Evolutionary conservation across 2,329 filamentous ascomycete genomes (phyloP).

Genomic region (Colletotrichum cereale): DNA sequence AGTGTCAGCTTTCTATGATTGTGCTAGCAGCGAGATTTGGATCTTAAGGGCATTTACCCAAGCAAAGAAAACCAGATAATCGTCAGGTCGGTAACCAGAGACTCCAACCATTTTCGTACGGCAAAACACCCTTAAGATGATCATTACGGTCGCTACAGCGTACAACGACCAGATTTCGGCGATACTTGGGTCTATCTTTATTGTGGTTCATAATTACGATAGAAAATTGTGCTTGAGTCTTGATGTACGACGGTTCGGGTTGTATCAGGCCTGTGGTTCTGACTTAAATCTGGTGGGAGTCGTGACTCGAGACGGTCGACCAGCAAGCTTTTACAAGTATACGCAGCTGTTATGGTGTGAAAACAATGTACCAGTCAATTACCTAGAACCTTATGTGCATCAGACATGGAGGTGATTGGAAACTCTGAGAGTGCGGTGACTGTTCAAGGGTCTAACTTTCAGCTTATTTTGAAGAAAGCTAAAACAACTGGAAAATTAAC

Average conservation of each 20-base stretch:
- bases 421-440: background rate
- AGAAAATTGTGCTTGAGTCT: background rate
- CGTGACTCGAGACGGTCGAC: too few relatives aligned
- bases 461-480: too few relatives aligned
- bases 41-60: slow-evolving; percentile 45
- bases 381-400: too few relatives aligned
- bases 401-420: background rate
- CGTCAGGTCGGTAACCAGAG: slow-evolving; percentile 49
- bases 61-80: slow-evolving; percentile 49
- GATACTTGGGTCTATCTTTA: slow-evolving; percentile 35
- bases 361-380: too few relatives aligned
- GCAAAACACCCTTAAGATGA: slow-evolving; percentile 49
- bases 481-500: too few relatives aligned
- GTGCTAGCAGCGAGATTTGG: too few relatives aligned
- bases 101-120: slow-evolving; percentile 51
- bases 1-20: background rate
- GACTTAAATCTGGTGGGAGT: too few relatives aligned
- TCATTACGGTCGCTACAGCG: slow-evolving; percentile 47
- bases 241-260: background rate
- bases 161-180: slow-evolving; percentile 55
- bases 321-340: too few relatives aligned
- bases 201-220: slow-evolving; percentile 1
- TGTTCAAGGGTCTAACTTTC: too few relatives aligned
- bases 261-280: background rate
- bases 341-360: too few relatives aligned